Evolutionary conservation across 257 asterid species (phyloP).

Genomic region (Solanum ahanhuiri): DNA sequence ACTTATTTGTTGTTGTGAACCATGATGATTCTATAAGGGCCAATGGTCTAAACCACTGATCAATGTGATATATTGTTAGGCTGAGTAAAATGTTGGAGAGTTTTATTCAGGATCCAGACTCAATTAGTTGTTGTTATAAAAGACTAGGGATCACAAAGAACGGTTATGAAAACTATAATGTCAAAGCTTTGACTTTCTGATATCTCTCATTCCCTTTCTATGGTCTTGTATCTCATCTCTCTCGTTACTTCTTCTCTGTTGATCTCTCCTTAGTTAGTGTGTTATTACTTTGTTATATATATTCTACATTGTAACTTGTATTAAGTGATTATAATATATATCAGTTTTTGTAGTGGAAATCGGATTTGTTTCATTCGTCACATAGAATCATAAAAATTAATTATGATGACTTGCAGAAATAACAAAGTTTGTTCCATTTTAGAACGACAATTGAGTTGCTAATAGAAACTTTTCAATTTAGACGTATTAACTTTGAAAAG

Average conservation of each 20-base stretch:
- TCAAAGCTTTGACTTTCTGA: too few relatives aligned
- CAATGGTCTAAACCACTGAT: too few relatives aligned
- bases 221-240: background rate
- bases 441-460: background rate
- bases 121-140: too few relatives aligned
- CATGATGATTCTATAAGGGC: too few relatives aligned
- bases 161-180: background rate
- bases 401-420: background rate
- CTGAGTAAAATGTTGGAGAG: too few relatives aligned
- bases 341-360: too few relatives aligned
- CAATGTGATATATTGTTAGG: too few relatives aligned
- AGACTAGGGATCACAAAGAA: too few relatives aligned
- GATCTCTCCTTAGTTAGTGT: background rate
- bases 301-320: background rate
- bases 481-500: background rate
- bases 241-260: background rate
- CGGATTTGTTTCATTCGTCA: too few relatives aligned
- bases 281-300: too few relatives aligned
- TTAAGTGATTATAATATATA: too few relatives aligned
- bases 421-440: background rate
- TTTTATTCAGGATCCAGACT: too few relatives aligned
- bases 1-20: background rate
- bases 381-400: background rate
- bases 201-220: background rate
- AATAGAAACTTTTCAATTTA: background rate